Evolutionary conservation across 176 grass and related monocot species (phyloP).

Genomic region (Puccinellia tenuiflora): DNA sequence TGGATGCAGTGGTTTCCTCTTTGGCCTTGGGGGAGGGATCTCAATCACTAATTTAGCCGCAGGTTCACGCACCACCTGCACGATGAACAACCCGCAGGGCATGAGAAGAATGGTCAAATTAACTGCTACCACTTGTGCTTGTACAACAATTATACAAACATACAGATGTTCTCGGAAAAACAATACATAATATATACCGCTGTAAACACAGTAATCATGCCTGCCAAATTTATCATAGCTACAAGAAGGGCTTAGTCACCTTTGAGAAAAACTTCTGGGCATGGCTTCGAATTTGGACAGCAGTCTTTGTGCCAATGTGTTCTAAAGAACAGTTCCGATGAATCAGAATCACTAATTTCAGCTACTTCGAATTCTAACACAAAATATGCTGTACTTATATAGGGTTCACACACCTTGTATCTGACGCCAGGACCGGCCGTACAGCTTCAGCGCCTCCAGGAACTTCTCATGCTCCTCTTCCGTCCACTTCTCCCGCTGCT

Average conservation of each 20-base stretch:
- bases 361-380: not conserved
- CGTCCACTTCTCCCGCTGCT: slow-evolving; percentile 92
- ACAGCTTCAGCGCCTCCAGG: slow-evolving; percentile 73
- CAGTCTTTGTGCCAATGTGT: slow-evolving; percentile 90
- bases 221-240: slow-evolving; percentile 3
- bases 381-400: not conserved
- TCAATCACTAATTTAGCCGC: slow-evolving; percentile 34
- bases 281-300: slow-evolving; percentile 96
- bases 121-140: not conserved
- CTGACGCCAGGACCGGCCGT: slow-evolving; percentile 79
- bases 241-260: slow-evolving; percentile 41
- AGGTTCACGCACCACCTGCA: slow-evolving; percentile 55
- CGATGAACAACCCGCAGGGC: not conserved
- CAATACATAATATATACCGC: not conserved
- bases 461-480: slow-evolving; percentile 87
- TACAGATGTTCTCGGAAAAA: not conserved
- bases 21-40: slow-evolving; percentile 91
- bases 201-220: not conserved
- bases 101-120: not conserved
- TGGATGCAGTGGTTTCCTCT: slow-evolving; percentile 81
- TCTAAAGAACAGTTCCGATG: slow-evolving; percentile 50
- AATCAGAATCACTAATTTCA: slow-evolving; percentile 31
- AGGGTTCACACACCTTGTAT: slow-evolving; percentile 62
- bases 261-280: slow-evolving; percentile 99
- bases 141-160: not conserved